Base-by-base conservation (phyloP, 768 basidiomycete genomes). In the Sarcomyxa edulis region DNA sequence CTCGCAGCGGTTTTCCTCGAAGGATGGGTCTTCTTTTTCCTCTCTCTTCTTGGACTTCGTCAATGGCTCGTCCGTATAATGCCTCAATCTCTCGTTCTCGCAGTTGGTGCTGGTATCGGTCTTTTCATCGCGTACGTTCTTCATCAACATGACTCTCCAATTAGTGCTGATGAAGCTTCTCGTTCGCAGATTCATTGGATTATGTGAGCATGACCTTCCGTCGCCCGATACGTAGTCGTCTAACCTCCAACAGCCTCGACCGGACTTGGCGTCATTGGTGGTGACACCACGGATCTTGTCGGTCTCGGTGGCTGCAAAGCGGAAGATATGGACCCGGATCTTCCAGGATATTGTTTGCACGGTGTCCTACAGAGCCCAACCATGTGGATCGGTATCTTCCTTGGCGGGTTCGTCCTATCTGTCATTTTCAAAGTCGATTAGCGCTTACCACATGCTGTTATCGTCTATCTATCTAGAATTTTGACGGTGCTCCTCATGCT, bases 51-150 rank as follows among this genome's bases (percentile, higher is more conserved):
- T 21, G 90, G 90, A 44, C 69, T 93, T 37, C 86, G 90, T 34
- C 88, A 91, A 64, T 93, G 88, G 90, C 71, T 93, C 4, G 86
- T 83, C 10, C 77, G 90, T 11, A 75, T 89, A 40, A 91, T 93
- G 78, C 90, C 90, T 1, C 84, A 86, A 46, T 91, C 89, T 3
- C 72, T 93, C 19, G 80, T 90, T 4, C 71, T 90, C 39, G 82
- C 89, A 2, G 85, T 90, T 8, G 90, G 89, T 29, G 78, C 85
- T 25, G 90, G 89, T 42, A 91, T 93, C 50, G 90, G 90, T 43
- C 59, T 93, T 12, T 93, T 87, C 60, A 87, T 93, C 47, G 87
- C 88, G 71, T 86, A 50, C 52, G 78, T 74, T 19, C 29, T 37
- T 42, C 42, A 11, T 29, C 39, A 33, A 25, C n/a, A n/a, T n/a